These are phyloP conservation scores for Avena atlantica DNA, from an alignment of 176 grass and related monocot species.

Conservation along the genomic window DNA sequence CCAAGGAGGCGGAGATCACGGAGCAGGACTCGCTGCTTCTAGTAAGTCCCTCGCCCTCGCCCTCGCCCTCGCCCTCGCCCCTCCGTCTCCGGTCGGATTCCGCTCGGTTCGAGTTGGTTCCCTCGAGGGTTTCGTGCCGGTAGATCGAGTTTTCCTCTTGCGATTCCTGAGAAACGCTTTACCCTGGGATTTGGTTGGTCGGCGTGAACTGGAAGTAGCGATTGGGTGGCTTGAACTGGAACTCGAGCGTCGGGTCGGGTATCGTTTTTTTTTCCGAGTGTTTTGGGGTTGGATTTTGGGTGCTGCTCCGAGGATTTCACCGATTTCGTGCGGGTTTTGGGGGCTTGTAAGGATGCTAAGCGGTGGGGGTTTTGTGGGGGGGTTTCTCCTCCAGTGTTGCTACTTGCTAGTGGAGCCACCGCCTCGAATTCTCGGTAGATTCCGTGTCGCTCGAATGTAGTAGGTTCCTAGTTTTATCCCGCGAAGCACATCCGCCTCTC, in stretches of 20 bases:
- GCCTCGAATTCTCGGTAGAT: conserved; percentile 16
- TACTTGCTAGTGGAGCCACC: neutral
- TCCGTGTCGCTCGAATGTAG: neutral
- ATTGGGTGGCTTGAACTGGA: neutral
- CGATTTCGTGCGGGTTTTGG: conserved; percentile 17
- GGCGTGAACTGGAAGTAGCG: neutral
- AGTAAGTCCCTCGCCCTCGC: conserved; percentile 43
- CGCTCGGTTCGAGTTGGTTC: conserved; percentile 7
- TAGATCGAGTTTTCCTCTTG: conserved; percentile 17
- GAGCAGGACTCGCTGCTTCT: conserved; percentile 97
- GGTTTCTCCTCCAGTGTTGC: conserved; percentile 12
- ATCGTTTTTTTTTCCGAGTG: neutral
- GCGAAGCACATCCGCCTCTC: neutral
- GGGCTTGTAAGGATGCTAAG: neutral
- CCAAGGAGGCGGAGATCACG: conserved; percentile 91
- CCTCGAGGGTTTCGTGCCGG: neutral
- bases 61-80: neutral
- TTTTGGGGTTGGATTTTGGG: neutral
- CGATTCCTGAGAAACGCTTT: conserved; percentile 16
- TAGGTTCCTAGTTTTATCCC: conserved; percentile 4
- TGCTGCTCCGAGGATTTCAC: neutral
- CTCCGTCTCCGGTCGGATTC: conserved; percentile 22
- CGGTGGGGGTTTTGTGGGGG: conserved; percentile 10
- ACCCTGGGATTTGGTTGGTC: conserved; percentile 23
- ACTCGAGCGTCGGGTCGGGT: neutral